phyloP scores from a whole-genome alignment of 768 basidiomycete species.

The Suillus tomentosus region DNA sequence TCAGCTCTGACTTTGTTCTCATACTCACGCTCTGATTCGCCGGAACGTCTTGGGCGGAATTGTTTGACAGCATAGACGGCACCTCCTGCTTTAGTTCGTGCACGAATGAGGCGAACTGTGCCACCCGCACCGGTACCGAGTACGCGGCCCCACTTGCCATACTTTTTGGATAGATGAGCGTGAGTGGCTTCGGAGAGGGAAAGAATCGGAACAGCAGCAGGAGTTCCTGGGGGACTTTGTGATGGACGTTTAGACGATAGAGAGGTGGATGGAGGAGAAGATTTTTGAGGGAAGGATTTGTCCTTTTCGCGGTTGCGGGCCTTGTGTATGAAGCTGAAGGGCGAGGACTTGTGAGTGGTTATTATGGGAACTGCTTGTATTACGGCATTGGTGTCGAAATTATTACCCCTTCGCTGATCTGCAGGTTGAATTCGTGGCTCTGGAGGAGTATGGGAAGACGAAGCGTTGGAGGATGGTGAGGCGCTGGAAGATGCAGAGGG shows the following conservation, averaged over 20 bases:
- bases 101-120: constrained; percentile 95
- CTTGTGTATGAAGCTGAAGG: constrained; percentile 37
- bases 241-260: constrained; percentile 31
- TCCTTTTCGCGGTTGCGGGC: constrained; percentile 32
- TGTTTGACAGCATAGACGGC: constrained; percentile 95
- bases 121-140: constrained; percentile 98
- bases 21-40: constrained; percentile 95
- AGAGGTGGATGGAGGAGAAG: constrained; percentile 32
- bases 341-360: constrained; percentile 26
- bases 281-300: constrained; percentile 14
- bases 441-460: constrained; percentile 31
- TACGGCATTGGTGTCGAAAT: constrained; percentile 39
- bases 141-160: constrained; percentile 97
- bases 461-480: constrained; percentile 29
- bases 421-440: constrained; percentile 37
- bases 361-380: constrained; percentile 34
- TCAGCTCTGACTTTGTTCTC: constrained; percentile 99
- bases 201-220: constrained; percentile 39
- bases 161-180: constrained; percentile 95
- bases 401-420: constrained; percentile 36
- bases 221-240: constrained; percentile 26
- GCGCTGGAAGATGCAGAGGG: constrained; percentile 23
- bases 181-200: constrained; percentile 84
- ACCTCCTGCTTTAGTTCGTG: constrained; percentile 76
- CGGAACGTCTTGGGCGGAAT: constrained; percentile 85